Percentiles rank a stretch among this genome's conserved stretches.
Evolutionary conservation across 192 early-diverging fungal species (phyloP).

Genomic region (Coemansia sp.): DNA sequence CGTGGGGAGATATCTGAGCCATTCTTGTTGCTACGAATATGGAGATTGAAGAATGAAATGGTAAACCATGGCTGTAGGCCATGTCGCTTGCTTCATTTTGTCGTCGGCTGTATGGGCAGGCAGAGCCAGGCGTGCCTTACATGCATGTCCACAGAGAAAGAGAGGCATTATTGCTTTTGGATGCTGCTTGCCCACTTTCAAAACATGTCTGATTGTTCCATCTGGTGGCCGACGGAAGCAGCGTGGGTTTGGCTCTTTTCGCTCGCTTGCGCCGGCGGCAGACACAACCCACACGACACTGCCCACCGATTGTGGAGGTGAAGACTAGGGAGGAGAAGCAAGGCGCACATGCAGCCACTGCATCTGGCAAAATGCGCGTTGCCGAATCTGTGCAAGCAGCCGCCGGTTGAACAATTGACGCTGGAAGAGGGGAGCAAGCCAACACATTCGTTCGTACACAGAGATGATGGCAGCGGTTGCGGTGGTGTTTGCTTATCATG

Average conservation of each 20-base stretch:
- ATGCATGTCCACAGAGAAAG: too few species aligned
- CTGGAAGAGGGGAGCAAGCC: not conserved
- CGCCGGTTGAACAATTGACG: not conserved
- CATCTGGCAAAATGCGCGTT: slow-evolving; percentile 9
- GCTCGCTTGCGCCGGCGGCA: not conserved
- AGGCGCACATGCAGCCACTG: not conserved
- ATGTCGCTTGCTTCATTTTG: too few species aligned
- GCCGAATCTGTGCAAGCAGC: not conserved
- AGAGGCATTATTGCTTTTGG: too few species aligned
- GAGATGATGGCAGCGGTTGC: not conserved
- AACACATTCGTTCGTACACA: not conserved
- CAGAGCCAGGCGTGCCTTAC: too few species aligned
- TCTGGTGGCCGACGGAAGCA: too few species aligned
- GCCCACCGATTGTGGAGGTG: not conserved
- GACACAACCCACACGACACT: not conserved
- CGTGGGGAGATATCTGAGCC: too few species aligned
- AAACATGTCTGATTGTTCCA: too few species aligned
- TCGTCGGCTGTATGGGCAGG: too few species aligned
- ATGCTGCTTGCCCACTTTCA: too few species aligned
- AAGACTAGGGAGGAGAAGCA: not conserved
- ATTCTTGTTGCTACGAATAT: too few species aligned
- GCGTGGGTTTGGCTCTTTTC: not conserved
- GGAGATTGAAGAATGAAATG: too few species aligned
- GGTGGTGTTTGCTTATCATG: not conserved
- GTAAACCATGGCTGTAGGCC: too few species aligned